Conservation (phyloP, 2,329 filamentous ascomycete species). For the Phialocephala sp. region DNA sequence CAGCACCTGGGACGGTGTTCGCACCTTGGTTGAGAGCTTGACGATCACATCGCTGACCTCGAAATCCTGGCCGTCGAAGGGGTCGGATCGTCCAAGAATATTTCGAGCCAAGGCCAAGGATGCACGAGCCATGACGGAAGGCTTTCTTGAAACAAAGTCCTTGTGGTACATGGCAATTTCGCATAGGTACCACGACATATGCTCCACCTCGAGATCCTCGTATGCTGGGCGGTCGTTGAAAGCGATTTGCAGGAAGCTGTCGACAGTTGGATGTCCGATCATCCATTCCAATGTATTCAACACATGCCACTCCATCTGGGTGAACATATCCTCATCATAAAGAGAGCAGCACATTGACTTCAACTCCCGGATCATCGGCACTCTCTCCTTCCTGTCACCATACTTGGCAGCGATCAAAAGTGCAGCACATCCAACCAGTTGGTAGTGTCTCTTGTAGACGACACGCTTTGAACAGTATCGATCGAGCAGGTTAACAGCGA, state of each 20-base stretch:
- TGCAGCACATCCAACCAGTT: conserved; percentile 94
- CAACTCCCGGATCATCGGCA: conserved; percentile 95
- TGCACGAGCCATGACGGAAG: conserved; percentile 78
- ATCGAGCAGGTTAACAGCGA: conserved; percentile 95
- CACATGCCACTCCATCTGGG: conserved; percentile 99
- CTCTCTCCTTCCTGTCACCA: conserved; percentile 96
- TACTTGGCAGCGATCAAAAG: conserved; percentile 98
- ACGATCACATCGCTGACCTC: conserved; percentile 71
- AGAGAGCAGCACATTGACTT: conserved; percentile 99
- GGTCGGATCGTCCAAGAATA: conserved; percentile 68
- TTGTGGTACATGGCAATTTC: conserved; percentile 96
- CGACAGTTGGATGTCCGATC: conserved; percentile 93
- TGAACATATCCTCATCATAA: conserved; percentile 99
- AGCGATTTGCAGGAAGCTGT: conserved; percentile 89
- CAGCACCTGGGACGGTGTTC: conserved; percentile 70
- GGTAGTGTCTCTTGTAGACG: conserved; percentile 99
- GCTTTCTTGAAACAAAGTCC: conserved; percentile 92
- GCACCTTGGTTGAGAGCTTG: conserved; percentile 59
- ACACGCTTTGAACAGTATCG: conserved; percentile 97
- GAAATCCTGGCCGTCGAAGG: conserved; percentile 71
- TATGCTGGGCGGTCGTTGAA: conserved; percentile 73
- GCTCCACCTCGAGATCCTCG: conserved; percentile 85
- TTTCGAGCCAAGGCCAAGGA: conserved; percentile 7
- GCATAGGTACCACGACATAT: conserved; percentile 92
- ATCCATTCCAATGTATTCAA: conserved; percentile 96